Evolutionary conservation across 177 flowering plant genomes (phyloP).

Genomic region (Telopea speciosissima): DNA sequence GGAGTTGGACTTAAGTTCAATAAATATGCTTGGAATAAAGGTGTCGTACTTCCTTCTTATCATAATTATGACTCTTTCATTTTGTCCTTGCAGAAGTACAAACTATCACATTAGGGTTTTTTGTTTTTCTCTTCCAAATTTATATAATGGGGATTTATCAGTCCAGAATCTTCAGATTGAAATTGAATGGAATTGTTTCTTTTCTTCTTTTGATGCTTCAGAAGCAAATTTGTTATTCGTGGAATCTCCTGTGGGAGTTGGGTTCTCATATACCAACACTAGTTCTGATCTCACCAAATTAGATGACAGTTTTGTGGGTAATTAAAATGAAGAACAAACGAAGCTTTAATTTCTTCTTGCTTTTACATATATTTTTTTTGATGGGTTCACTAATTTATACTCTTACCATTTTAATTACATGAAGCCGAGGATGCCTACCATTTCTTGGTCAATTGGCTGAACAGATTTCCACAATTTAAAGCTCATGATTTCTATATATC

Average conservation of each 20-base stretch:
- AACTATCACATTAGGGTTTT: too few relatives aligned
- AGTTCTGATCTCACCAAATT: conserved; percentile 38
- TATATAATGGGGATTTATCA: too few relatives aligned
- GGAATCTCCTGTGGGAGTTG: conserved; percentile 69
- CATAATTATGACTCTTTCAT: too few relatives aligned
- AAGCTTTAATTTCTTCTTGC: too few relatives aligned
- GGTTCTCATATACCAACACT: conserved; percentile 64
- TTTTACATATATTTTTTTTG: neutral
- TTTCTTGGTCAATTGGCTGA: conserved; percentile 62
- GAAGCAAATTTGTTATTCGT: conserved; percentile 62
- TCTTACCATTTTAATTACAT: neutral
- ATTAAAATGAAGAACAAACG: neutral
- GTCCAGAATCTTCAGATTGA: too few relatives aligned
- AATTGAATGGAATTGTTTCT: too few relatives aligned
- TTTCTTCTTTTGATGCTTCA: conserved; percentile 16
- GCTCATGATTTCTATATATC: conserved; percentile 52
- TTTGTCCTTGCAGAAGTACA: too few relatives aligned
- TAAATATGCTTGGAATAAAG: conserved; percentile 52
- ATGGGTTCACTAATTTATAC: neutral
- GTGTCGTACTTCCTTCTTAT: conserved; percentile 18
- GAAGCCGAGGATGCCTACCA: conserved; percentile 62
- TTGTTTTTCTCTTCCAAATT: too few relatives aligned
- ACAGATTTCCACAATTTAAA: conserved; percentile 56
- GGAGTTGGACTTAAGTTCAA: conserved; percentile 47
- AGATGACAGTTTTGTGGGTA: conserved; percentile 54